Evolutionary conservation across 2,329 filamentous ascomycete genomes (phyloP), one percentile per base, ranked within the genome.

Genomic region (Colletotrichum viniferum): DNA sequence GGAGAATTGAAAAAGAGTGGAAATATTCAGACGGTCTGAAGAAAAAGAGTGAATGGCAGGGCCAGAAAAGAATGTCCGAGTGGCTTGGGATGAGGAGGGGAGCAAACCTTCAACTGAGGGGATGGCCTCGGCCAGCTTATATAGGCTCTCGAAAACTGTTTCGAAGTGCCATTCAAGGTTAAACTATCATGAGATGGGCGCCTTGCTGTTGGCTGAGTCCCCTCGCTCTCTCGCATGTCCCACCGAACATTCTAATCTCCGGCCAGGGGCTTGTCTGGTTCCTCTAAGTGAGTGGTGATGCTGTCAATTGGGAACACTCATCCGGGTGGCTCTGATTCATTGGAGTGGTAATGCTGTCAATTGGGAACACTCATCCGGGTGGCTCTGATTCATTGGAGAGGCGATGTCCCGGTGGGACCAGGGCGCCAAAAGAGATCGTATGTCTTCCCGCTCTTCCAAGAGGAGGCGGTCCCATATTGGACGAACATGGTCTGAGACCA

Each of bases 131-230:
- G n/a, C 18, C 28, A n/a, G 21, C 38, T 75, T 73, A 75, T 68
- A 75, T 75, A 75, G 73, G 73, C 73, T 68, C 63, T 73, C 4
- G 26, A 21, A 12, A 60, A 69, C 56, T 69, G 69, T 75, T 75
- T 75, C 63, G 63, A 58, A 36, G 36, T 30, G 3, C 26, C 4
- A 24, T 18, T 55, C 43, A 52, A 69, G n/a, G 73, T 64, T 60
- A 28, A 75, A 73, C 69, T 73, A 73, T 64, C 69, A 38, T 24
- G 56, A 66, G 38, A 52, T 73, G 14, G 6, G 43, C 43, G 43
- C 43, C 2, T 34, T 62, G 32, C 21, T 38, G 52, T 26, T 63
- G 9, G 32, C 28, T 21, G 43, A 24, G 43, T n/a, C 26, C 60
- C 67, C 63, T 62, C 36, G 21, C 12, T 36, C 18, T 43, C 68